Conservation (phyloP, 2,329 filamentous ascomycete species). For the Clonostachys rosea region DNA sequence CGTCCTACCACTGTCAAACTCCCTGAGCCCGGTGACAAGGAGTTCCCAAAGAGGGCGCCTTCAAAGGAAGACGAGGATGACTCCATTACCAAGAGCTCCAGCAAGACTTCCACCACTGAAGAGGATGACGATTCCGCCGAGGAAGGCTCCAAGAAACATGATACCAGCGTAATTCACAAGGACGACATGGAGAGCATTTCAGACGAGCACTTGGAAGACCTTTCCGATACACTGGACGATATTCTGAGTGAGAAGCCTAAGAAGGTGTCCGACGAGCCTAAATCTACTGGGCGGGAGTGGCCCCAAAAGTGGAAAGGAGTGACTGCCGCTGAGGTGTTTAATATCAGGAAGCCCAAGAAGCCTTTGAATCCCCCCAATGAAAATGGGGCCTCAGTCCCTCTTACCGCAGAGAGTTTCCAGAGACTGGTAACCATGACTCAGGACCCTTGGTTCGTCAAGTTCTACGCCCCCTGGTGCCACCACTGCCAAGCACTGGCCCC, state of each 20-base stretch:
- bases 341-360: slow-evolving; percentile 5
- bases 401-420: slow-evolving; percentile 85
- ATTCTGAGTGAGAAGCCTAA: slow-evolving; percentile 4
- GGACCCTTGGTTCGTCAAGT: slow-evolving; percentile 98
- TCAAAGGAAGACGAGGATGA: not conserved
- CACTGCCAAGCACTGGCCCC: slow-evolving; percentile 93
- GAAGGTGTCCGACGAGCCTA: not conserved
- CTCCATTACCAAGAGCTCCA: slow-evolving; percentile 15
- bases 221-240: slow-evolving; percentile 5
- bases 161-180: slow-evolving; percentile 5
- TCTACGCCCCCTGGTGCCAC: slow-evolving; percentile 95
- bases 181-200: not conserved
- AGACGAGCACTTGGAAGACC: not conserved
- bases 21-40: slow-evolving; percentile 64
- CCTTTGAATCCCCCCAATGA: slow-evolving; percentile 56
- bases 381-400: slow-evolving; percentile 66
- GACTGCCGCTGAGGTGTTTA: slow-evolving; percentile 7
- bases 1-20: slow-evolving; percentile 64
- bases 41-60: slow-evolving; percentile 19
- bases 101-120: slow-evolving; percentile 20
- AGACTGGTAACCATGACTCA: slow-evolving; percentile 78
- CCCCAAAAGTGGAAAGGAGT: slow-evolving; percentile 1
- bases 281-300: not conserved
- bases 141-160: slow-evolving; percentile 8
- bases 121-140: slow-evolving; percentile 5